Conservation (phyloP, 2,329 filamentous ascomycete species). For the Cordyceps sp. region DNA sequence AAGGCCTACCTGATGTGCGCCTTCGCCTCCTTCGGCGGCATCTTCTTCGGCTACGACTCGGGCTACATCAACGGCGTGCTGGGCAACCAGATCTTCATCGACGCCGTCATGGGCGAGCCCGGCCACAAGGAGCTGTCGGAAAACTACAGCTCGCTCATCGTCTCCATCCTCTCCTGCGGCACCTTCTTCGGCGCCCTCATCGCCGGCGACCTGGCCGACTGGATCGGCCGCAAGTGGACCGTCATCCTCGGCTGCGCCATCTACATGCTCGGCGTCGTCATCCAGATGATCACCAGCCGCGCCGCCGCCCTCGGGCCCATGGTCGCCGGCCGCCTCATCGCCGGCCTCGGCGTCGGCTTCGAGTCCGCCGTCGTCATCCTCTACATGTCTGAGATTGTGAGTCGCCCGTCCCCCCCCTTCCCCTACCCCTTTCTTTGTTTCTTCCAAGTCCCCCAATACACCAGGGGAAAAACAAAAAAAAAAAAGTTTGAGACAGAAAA, state of each 20-base stretch:
- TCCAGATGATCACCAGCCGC: slow-evolving; percentile 42
- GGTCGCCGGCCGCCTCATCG: slow-evolving; percentile 57
- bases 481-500: too few species aligned
- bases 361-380: slow-evolving; percentile 67
- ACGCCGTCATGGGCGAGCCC: slow-evolving; percentile 29
- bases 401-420: slow-evolving; percentile 7
- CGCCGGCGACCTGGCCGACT: slow-evolving; percentile 62
- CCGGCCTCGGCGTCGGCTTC: slow-evolving; percentile 66
- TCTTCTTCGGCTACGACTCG: slow-evolving; percentile 68
- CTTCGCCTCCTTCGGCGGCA: slow-evolving; percentile 55
- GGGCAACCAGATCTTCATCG: slow-evolving; percentile 33
- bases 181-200: slow-evolving; percentile 69
- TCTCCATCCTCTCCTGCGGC: slow-evolving; percentile 60
- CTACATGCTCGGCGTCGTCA: slow-evolving; percentile 51
- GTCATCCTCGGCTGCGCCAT: slow-evolving; percentile 55
- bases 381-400: slow-evolving; percentile 73
- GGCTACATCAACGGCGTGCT: slow-evolving; percentile 57
- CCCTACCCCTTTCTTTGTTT: background rate
- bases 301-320: slow-evolving; percentile 39
- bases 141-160: slow-evolving; percentile 38
- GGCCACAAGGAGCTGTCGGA: slow-evolving; percentile 17
- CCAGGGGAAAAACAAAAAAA: too few species aligned
- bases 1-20: slow-evolving; percentile 55
- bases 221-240: slow-evolving; percentile 55
- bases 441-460: too few species aligned